Percentiles rank a stretch among this genome's conserved stretches.
Conservation (phyloP, 1,284 basidiomycete species). For the Athelia psychrophila region DNA sequence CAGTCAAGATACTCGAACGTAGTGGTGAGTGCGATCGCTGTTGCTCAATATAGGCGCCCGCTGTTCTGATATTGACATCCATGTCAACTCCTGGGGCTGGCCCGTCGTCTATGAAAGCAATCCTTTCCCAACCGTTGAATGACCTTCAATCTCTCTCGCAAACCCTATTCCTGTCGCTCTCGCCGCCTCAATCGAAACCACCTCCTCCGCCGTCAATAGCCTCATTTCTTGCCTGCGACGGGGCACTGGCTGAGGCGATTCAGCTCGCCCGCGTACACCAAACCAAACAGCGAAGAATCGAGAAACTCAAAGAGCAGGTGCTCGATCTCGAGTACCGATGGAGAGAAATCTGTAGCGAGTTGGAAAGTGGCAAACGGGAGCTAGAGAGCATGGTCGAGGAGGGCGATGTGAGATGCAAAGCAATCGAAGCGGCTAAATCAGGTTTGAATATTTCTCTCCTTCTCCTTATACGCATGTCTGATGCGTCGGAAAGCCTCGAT, state of each 20-base stretch:
- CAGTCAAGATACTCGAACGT: no score
- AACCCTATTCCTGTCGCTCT: slow-evolving; percentile 68
- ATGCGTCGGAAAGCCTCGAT: slow-evolving; percentile 51
- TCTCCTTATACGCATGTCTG: not conserved
- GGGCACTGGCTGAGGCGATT: slow-evolving; percentile 57
- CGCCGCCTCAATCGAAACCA: slow-evolving; percentile 58
- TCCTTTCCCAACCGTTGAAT: slow-evolving; percentile 62
- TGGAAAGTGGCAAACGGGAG: slow-evolving; percentile 63
- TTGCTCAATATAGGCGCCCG: no score
- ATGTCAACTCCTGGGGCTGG: no score
- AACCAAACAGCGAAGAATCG: slow-evolving; percentile 69
- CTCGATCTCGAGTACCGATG: slow-evolving; percentile 62
- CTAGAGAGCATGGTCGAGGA: slow-evolving; percentile 67
- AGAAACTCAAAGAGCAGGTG: slow-evolving; percentile 65
- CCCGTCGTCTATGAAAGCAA: slow-evolving; percentile 45
- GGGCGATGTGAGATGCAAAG: slow-evolving; percentile 64
- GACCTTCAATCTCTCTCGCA: slow-evolving; percentile 64
- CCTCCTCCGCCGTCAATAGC: slow-evolving; percentile 59
- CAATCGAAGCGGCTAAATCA: slow-evolving; percentile 62
- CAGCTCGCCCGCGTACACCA: slow-evolving; percentile 70
- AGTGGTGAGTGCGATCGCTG: no score
- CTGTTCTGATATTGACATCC: no score
- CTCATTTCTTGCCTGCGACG: slow-evolving; percentile 60
- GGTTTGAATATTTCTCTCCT: slow-evolving; percentile 44
- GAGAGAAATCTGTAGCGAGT: slow-evolving; percentile 58